Base-by-base conservation (phyloP, 179 eudicot species). In the Silene noctiflora region DNA sequence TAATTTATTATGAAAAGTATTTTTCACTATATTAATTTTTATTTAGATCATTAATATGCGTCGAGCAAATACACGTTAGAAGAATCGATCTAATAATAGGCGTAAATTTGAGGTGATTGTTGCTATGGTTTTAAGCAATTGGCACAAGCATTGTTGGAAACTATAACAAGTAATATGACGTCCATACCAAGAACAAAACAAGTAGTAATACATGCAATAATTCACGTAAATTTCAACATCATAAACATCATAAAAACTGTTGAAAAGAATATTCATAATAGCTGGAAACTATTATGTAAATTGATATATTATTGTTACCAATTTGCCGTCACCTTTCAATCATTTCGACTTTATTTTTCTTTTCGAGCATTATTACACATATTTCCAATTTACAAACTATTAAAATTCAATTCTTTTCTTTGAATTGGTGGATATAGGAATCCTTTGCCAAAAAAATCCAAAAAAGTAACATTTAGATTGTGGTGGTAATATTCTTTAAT, bases 401-500 rank as follows among this genome's bases (percentile, higher is more conserved):
- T 58, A 72, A 68, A 10, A 25, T 1, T 22, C 58, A 21, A 74
- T 9, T 61, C 63, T 75, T 68, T 51, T 35, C 3, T 39, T 44
- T 67, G n/a, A n/a, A n/a, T n/a, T n/a, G 71, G 83, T 76, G 80
- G 77, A 76, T 81, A 66, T 53, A 58, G 59, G 83, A 76, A 76
- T 81, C 77, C 24, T 76, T 76, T 80, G 33, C 46, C 19, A 48
- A 48, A 48, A 66, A 56, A 55, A 35, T 62, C 64, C 61, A 9
- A 17, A 42, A 76, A 66, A 66, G 70, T 19, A 8, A 66, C 2
- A 17, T 14, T 66, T 29, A 66, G 35, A 66, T 33, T 16, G 14
- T 25, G 68, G n/a, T 12, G 7, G 27, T 64, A 24, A 12, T 29
- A 66, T 51, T 51, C 58, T 51, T 51, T 51, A 51, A 51, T 29